phyloP scores from a whole-genome alignment of 2,329 filamentous ascomycete genomes.

The Arthrobotrys sinensis region DNA sequence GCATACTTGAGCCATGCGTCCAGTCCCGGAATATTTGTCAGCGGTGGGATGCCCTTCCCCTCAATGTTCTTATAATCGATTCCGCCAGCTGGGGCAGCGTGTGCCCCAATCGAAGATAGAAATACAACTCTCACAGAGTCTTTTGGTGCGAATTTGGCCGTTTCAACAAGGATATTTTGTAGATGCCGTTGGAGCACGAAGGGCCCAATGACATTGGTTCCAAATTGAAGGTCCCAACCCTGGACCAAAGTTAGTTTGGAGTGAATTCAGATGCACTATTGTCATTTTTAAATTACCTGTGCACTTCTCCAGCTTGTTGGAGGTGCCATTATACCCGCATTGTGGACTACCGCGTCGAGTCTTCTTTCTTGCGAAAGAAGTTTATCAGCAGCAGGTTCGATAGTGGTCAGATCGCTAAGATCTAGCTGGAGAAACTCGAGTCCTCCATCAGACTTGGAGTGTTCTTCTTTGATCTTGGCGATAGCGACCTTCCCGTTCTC shows the following conservation, averaged over 20 bases:
- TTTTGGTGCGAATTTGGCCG: conserved; percentile 57
- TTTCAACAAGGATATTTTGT: conserved; percentile 59
- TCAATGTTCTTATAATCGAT: conserved; percentile 64
- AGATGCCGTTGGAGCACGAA: conserved; percentile 62
- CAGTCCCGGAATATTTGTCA: conserved; percentile 10
- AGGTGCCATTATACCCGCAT: conserved; percentile 69
- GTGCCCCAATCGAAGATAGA: conserved; percentile 62
- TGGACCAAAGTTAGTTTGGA: neutral
- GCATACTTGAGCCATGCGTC: conserved; percentile 65
- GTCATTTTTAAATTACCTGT: conserved; percentile 43
- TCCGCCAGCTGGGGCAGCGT: conserved; percentile 54
- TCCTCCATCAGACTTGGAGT: conserved; percentile 67
- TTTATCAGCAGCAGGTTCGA: conserved; percentile 64
- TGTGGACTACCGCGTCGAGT: conserved; percentile 70
- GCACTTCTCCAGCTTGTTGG: conserved; percentile 68
- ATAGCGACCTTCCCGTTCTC: conserved; percentile 71
- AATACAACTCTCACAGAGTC: conserved; percentile 66
- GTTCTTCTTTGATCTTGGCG: conserved; percentile 67
- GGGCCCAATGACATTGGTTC: conserved; percentile 62
- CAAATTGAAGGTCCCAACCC: conserved; percentile 62
- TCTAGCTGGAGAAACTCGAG: conserved; percentile 71
- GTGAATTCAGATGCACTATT: conserved; percentile 25
- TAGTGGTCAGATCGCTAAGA: conserved; percentile 67
- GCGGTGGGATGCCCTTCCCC: conserved; percentile 57
- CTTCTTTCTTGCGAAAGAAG: conserved; percentile 65